Evolutionary conservation across 164 flowering plant species (phyloP), one percentile per base, ranked within the genome.

Genomic region (Piper longum): DNA sequence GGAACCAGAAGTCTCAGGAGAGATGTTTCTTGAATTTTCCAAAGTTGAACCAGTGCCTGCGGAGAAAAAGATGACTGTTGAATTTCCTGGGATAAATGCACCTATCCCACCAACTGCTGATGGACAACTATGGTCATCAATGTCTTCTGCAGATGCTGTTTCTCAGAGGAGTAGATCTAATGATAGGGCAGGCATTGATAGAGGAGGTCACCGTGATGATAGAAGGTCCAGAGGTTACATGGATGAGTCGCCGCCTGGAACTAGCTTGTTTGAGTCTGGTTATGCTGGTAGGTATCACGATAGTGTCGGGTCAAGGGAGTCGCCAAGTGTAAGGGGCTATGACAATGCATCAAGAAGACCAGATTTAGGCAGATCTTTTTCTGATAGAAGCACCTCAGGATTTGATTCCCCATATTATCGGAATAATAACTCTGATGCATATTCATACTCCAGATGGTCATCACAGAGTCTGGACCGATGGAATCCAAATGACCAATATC

Each of bases 61-160:
- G 45, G 66, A 67, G 65, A 78, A 59, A 79, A 90, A 82, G 74
- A 90, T 65, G 96, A 80, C 75, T 56, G 86, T 88, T 54, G 76
- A 77, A 60, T 93, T 90, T 72, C 99, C 97, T 0, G 99, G 99
- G 66, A 71, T 93, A 64, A 93, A 93, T 78, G 92, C 89, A 16
- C 95, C 97, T 6, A 76, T 93, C n/a, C 99, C 99, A 41, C 78
- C 77, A 72, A 83, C 87, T 70, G 96, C 97, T 3, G 87, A 87
- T 68, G 78, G 80, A 71, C 71, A 75, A 68, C 83, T 66, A 18
- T 93, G 98, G 98, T 72, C 73, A 39, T 68, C 83, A 62, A 62
- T 55, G 43, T 63, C 54, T 60, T 76, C 56, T 41, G 36, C 75
- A 64, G 64, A 65, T 63, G 64, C 55, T 45, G 81, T 73, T 67